Evolutionary conservation across 202 grass and related monocot genomes (phyloP), one percentile per base, ranked within the genome.

Genomic region (Musa balbisiana): DNA sequence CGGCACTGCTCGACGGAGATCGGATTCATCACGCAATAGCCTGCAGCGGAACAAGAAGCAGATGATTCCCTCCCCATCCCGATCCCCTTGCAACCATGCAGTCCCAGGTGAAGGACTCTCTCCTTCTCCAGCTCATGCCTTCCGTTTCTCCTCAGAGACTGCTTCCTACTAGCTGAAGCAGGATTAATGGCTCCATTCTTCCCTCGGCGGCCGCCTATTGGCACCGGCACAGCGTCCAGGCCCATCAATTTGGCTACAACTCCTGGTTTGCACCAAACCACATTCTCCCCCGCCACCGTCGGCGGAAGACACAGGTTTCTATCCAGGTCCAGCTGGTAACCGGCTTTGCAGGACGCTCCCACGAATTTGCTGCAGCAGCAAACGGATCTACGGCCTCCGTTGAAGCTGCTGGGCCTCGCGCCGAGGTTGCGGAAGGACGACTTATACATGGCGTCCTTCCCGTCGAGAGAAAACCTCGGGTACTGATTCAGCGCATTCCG

Each of bases 161-260:
- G 75, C 21, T 77, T 77, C 75, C 75, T 64, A 9, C 60, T 52
- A 15, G n/a, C 72, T n/a, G 51, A 27, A 9, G 25, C 51, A 73
- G 58, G 58, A 62, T 62, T 62, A 15, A n/a, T 73, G 23, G 8
- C 1, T 0, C 24, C 1, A 77, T 80, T 81, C 76, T 73, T 76
- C 62, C 73, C 49, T 55, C 80, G 53, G 17, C 59, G 16, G 64
- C 56, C 64, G 27, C 81, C 83, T 53, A 93, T 66, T 1, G 88
- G 89, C 54, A 99, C 77, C 3, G 95, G 95, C 74, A 99, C 72
- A 15, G 86, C 87, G 0, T 99, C 91, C 5, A 99, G 85, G 8
- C 95, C 95, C 91, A 95, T 99, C 33, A 99, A 80, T 80, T 92
- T 95, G 25, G 88, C 89, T 53, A 99, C 95, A 11, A 99, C 83